Evolutionary conservation across 768 basidiomycete genomes (phyloP).

Genomic region (Leccinum boreale): DNA sequence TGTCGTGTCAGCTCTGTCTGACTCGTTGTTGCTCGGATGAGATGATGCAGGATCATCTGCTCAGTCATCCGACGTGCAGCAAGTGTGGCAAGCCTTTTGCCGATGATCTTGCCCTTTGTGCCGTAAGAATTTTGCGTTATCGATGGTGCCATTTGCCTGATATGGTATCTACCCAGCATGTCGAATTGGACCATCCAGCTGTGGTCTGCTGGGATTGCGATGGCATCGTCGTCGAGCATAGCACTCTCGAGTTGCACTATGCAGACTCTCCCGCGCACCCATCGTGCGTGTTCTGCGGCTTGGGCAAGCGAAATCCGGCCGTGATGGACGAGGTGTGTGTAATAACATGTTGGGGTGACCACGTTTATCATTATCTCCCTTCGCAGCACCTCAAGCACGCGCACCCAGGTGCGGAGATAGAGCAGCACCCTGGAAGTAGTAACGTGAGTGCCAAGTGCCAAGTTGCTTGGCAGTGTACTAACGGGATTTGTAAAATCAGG

Average conservation of each 20-base stretch:
- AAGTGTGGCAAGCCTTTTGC: constrained; percentile 21
- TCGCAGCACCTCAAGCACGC: constrained; percentile 19
- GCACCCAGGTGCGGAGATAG: constrained; percentile 12
- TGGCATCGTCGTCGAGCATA: constrained; percentile 21
- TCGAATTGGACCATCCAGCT: constrained; percentile 19
- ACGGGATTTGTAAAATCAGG: constrained; percentile 6
- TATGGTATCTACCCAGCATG: constrained; percentile 14
- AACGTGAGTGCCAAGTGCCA: constrained; percentile 7
- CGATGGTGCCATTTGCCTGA: background rate
- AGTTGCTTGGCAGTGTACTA: background rate
- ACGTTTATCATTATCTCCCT: constrained; percentile 6
- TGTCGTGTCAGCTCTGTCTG: constrained; percentile 21
- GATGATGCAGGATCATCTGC: constrained; percentile 25
- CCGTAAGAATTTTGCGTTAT: constrained; percentile 10
- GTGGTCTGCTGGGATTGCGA: constrained; percentile 32
- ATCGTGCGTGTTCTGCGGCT: constrained; percentile 18
- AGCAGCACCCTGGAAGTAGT: background rate
- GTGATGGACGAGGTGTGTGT: constrained; percentile 24
- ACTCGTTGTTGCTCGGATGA: constrained; percentile 22
- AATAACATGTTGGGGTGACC: background rate
- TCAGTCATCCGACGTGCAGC: constrained; percentile 22
- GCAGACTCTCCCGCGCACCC: constrained; percentile 21
- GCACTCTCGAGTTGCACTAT: constrained; percentile 21
- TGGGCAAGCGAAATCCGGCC: constrained; percentile 10
- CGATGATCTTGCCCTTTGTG: constrained; percentile 18